Evolutionary conservation across 257 asterid species (phyloP).

Genomic region (Jaltomata sinuosa): DNA sequence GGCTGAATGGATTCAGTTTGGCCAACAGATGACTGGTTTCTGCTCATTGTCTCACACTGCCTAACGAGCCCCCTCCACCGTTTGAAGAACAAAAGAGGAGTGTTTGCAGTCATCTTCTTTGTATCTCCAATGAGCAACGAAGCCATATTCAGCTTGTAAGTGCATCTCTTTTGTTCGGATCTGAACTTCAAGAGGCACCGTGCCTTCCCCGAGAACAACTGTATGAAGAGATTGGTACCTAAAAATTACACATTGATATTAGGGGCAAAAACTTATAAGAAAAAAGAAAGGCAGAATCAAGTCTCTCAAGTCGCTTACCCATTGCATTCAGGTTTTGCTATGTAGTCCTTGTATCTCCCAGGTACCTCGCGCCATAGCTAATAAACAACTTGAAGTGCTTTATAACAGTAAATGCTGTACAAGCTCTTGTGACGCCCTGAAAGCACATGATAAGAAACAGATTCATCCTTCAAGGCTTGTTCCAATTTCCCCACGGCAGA

Average conservation of each 20-base stretch:
- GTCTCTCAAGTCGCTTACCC: constrained; percentile 42
- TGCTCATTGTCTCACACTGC: constrained; percentile 88
- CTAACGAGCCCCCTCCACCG: constrained; percentile 99
- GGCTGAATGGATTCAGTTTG: constrained; percentile 39
- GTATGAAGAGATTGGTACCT: constrained; percentile 93
- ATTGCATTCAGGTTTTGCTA: constrained; percentile 61
- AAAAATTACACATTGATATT: constrained; percentile 6
- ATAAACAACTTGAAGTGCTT: constrained; percentile 68
- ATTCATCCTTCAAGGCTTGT: constrained; percentile 47
- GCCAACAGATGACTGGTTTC: constrained; percentile 40
- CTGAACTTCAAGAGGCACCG: constrained; percentile 89
- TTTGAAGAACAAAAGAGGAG: constrained; percentile 76
- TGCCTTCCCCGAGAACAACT: constrained; percentile 63
- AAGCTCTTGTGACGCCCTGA: constrained; percentile 91
- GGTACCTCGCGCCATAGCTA: constrained; percentile 78
- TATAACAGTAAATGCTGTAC: constrained; percentile 86
- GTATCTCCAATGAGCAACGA: constrained; percentile 98
- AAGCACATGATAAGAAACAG: constrained; percentile 43
- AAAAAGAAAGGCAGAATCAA: background rate
- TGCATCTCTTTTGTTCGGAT: constrained; percentile 97
- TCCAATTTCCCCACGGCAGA: constrained; percentile 69
- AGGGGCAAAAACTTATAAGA: background rate
- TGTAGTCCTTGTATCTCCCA: constrained; percentile 87
- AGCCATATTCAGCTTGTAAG: constrained; percentile 94
- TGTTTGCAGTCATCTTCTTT: constrained; percentile 83